Evolutionary conservation across 1,284 basidiomycete genomes (phyloP), one percentile per base, ranked within the genome.

Genomic region (Sphaerobolus stellatus): DNA sequence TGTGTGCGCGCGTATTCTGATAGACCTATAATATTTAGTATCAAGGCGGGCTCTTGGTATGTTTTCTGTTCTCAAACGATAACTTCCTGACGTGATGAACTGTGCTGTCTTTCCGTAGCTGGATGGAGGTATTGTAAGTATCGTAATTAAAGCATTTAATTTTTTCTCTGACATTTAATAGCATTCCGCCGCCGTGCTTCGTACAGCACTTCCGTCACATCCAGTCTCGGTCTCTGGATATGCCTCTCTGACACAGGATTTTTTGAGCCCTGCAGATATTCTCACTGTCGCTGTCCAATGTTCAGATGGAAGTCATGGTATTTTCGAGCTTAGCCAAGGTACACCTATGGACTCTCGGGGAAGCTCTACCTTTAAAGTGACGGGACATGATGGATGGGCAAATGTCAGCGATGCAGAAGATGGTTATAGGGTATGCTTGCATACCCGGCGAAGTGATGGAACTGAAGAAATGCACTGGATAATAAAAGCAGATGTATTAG

Each of bases 201-300:
- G 87, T 13, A 71, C 76, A 7, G 75, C 89, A 40, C 80, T 89
- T 33, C 81, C 82, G 0, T 28, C 69, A 71, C 40, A 57, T 50
- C 70, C 75, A 0, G 64, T 84, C 50, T 77, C 77, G 8, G 69
- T 93, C 20, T 80, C 86, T 30, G 82, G 80, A 2, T 79, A 83
- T 63, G 80, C 87, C 14, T 82, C 84, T 2, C 76, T 92, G 47
- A 87, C 84, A 66, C 80, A 83, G 59, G 75, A 83, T 20, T 81
- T 83, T 64, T 81, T 92, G 25, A 73, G 76, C 7, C 91, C 90
- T 1, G 82, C 87, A 58, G 91, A 93, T 71, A 92, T 89, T 9
- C 80, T 90, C 60, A 75, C 83, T 60, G 72, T 78, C 16, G 65
- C 61, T 58, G 69, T 79, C 54, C 77, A 76, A 58, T 73, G 81